A percentile compares a stretch with the other conserved stretches of the same genome.
Conservation (phyloP, 2,329 filamentous ascomycete genomes). For the Phaeophleospora eucalypticola region DNA sequence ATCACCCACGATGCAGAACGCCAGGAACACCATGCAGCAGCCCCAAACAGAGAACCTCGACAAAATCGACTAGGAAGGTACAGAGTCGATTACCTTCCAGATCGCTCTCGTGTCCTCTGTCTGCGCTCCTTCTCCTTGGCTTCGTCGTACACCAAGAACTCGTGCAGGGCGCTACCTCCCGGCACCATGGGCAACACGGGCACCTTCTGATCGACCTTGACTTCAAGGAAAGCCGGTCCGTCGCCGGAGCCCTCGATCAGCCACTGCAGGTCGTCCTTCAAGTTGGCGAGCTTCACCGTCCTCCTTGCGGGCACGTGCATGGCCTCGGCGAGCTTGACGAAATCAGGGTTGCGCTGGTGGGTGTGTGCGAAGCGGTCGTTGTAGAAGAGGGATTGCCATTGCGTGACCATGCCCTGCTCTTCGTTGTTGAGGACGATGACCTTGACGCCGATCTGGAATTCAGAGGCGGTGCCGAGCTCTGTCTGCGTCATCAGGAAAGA, state of each 20-base stretch:
- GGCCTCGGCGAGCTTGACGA: conserved; percentile 85
- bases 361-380: conserved; percentile 90
- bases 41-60: not conserved
- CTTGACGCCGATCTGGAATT: conserved; percentile 97
- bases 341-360: conserved; percentile 92
- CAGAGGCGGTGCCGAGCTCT: conserved; percentile 84
- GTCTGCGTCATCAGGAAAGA: conserved; percentile 99
- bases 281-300: conserved; percentile 69
- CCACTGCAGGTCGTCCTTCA: conserved; percentile 77
- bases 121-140: conserved; percentile 45
- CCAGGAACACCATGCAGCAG: conserved; percentile 14
- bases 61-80: conserved; percentile 1
- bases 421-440: conserved; percentile 94
- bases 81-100: conserved; percentile 30
- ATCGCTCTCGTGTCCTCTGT: conserved; percentile 34
- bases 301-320: conserved; percentile 80
- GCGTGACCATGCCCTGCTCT: conserved; percentile 97
- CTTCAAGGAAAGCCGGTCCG: conserved; percentile 88
- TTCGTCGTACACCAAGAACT: conserved; percentile 86
- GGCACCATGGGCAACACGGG: conserved; percentile 98
- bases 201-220: conserved; percentile 83
- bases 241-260: conserved; percentile 69
- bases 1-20: not conserved
- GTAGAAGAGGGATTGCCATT: conserved; percentile 98
- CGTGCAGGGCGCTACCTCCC: conserved; percentile 77